Percentiles rank a stretch among this genome's conserved stretches.
Conservation (phyloP, 768 basidiomycete genomes). For the Pulveroboletus sp. region DNA sequence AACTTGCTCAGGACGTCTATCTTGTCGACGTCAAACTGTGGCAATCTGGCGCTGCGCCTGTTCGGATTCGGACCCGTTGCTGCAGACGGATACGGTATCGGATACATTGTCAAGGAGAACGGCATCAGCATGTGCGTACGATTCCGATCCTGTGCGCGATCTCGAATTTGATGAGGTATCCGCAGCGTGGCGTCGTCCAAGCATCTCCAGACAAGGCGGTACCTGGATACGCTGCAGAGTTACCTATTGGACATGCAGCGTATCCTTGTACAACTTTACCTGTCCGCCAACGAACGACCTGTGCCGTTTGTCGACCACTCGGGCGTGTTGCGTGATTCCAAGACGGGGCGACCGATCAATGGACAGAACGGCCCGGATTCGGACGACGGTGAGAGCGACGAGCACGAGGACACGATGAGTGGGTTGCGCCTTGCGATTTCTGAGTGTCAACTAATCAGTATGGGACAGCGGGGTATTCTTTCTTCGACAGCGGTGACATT, state of each 20-base stretch:
- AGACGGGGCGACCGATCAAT: constrained; percentile 71
- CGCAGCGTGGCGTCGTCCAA: constrained; percentile 93
- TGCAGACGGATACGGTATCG: constrained; percentile 95
- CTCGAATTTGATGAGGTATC: too few species aligned
- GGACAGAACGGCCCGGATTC: constrained; percentile 37
- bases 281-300: constrained; percentile 86
- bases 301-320: constrained; percentile 80
- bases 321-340: constrained; percentile 70
- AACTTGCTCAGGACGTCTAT: constrained; percentile 77
- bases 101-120: constrained; percentile 98
- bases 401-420: too few species aligned
- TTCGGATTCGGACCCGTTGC: too few species aligned
- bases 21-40: constrained; percentile 95
- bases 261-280: too few species aligned
- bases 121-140: constrained; percentile 85
- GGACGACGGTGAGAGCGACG: constrained; percentile 41
- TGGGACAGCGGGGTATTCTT: constrained; percentile 72
- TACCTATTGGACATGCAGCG: constrained; percentile 83
- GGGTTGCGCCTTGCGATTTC: constrained; percentile 5
- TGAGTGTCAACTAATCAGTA: constrained; percentile 6
- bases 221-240: constrained; percentile 79
- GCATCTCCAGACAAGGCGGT: constrained; percentile 89
- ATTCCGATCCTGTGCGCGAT: too few species aligned
- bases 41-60: constrained; percentile 94
- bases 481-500: constrained; percentile 80